A percentile compares a stretch with the other conserved stretches of the same genome.
phyloP scores from a whole-genome alignment of 176 grass and related monocot genomes.

The Chrysopogon serrulatus region DNA sequence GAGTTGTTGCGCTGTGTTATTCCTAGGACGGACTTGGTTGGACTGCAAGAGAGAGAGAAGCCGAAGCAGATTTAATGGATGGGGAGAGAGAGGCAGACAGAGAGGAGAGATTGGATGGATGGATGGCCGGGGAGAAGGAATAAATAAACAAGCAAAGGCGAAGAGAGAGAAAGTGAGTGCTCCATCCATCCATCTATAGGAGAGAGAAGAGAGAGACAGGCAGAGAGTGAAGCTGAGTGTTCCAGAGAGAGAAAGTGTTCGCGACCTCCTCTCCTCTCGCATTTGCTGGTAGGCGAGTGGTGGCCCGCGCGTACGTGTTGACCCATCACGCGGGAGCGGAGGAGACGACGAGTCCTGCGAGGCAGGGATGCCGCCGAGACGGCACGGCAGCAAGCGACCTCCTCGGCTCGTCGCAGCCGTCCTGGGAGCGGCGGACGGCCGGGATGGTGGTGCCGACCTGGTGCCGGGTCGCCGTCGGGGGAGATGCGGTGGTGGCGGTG shows the following conservation, averaged over 20 bases:
- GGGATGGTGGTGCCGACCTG: slow-evolving; percentile 57
- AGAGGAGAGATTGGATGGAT: neutral
- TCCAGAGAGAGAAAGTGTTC: neutral
- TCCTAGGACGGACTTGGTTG: slow-evolving; percentile 35
- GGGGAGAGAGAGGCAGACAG: neutral
- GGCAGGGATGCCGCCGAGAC: slow-evolving; percentile 1
- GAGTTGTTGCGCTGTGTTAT: slow-evolving; percentile 22
- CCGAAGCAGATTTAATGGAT: slow-evolving; percentile 3
- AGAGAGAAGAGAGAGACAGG: neutral
- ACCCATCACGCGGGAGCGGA: slow-evolving; percentile 20
- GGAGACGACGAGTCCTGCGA: slow-evolving; percentile 1
- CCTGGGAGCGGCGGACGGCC: slow-evolving; percentile 17
- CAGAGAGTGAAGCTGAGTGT: neutral
- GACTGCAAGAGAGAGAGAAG: neutral
- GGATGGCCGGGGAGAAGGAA: slow-evolving; percentile 1
- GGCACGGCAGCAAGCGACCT: neutral
- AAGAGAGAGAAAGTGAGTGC: slow-evolving; percentile 5
- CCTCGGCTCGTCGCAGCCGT: neutral
- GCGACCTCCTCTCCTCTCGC: neutral
- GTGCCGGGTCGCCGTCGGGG: slow-evolving; percentile 9
- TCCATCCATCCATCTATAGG: neutral
- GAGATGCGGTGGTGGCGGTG: slow-evolving; percentile 23
- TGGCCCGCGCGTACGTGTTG: slow-evolving; percentile 40
- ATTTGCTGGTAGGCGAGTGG: neutral
- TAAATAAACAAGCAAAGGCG: slow-evolving; percentile 22